These are phyloP conservation scores for Millerago galiae DNA, from an alignment of 805 yeast genomes.

Conservation along the genomic window DNA sequence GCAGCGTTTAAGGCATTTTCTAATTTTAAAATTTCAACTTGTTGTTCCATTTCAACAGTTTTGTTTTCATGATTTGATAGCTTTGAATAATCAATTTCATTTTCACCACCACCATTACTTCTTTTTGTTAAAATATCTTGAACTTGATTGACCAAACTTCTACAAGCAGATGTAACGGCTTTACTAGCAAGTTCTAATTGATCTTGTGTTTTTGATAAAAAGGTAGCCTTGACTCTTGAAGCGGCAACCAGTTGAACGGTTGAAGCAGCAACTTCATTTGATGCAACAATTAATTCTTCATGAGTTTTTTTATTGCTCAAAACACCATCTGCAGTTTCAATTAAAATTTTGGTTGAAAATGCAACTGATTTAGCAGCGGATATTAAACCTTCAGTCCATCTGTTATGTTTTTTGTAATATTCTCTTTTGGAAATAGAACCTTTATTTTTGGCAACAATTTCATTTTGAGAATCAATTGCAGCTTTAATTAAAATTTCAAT, in stretches of 20 bases:
- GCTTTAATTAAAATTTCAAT: constrained; percentile 65
- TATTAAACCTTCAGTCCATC: constrained; percentile 91
- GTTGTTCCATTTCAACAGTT: constrained; percentile 88
- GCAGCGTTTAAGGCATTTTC: constrained; percentile 70
- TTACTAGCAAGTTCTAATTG: constrained; percentile 62
- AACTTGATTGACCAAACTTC: constrained; percentile 62
- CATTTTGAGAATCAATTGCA: constrained; percentile 75
- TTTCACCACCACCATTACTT: constrained; percentile 26
- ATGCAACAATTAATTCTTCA: constrained; percentile 83
- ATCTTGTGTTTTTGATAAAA: constrained; percentile 72
- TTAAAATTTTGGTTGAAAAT: constrained; percentile 71
- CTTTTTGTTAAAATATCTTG: constrained; percentile 45
- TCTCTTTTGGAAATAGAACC: constrained; percentile 63
- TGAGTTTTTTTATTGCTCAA: constrained; percentile 55
- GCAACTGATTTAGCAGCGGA: constrained; percentile 89
- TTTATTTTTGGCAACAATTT: constrained; percentile 66
- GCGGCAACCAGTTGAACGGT: constrained; percentile 92
- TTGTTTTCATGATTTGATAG: constrained; percentile 74
- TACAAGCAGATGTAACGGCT: constrained; percentile 70
- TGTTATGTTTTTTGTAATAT: constrained; percentile 77
- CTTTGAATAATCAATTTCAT: constrained; percentile 57
- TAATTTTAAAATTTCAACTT: constrained; percentile 77
- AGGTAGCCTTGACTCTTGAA: constrained; percentile 76
- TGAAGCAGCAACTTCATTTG: constrained; percentile 87
- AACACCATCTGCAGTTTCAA: constrained; percentile 83